Conservation (phyloP, 2,329 filamentous ascomycete species). For the Sclerotiophoma versabilis region DNA sequence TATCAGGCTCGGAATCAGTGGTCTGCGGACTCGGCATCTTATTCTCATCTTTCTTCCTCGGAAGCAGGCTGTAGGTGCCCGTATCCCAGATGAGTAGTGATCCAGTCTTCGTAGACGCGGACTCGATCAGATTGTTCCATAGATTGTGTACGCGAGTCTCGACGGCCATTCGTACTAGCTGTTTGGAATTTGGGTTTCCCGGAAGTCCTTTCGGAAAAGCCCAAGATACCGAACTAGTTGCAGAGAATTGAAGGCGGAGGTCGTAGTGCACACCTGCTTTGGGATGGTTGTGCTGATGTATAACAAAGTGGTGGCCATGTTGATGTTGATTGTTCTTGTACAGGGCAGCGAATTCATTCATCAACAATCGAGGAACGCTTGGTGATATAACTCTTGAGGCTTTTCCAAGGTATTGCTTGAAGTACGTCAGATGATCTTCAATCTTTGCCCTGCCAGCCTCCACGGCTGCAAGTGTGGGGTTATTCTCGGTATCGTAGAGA, state of each 20-base stretch:
- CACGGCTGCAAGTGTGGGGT: slow-evolving; percentile 53
- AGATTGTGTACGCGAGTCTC: slow-evolving; percentile 56
- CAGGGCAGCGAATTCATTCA: slow-evolving; percentile 54
- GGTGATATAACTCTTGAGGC: slow-evolving; percentile 29
- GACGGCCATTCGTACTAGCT: slow-evolving; percentile 53
- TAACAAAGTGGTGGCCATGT: slow-evolving; percentile 64
- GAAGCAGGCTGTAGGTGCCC: slow-evolving; percentile 52
- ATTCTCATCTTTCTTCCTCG: slow-evolving; percentile 20
- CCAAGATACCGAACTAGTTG: slow-evolving; percentile 69
- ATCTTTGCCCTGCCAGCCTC: slow-evolving; percentile 60
- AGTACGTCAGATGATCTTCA: slow-evolving; percentile 58
- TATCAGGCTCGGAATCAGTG: slow-evolving; percentile 31
- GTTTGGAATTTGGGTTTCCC: slow-evolving; percentile 51
- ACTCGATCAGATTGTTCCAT: slow-evolving; percentile 56
- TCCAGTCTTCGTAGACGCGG: slow-evolving; percentile 52
- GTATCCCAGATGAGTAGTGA: slow-evolving; percentile 57
- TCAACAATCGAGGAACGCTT: slow-evolving; percentile 46
- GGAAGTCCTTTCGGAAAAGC: slow-evolving; percentile 55
- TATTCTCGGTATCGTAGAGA: not conserved
- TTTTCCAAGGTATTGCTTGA: slow-evolving; percentile 52
- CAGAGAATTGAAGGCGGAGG: slow-evolving; percentile 72
- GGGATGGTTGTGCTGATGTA: slow-evolving; percentile 78
- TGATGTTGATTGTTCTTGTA: slow-evolving; percentile 57
- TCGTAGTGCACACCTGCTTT: slow-evolving; percentile 74
- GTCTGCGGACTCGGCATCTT: slow-evolving; percentile 37